Base-by-base conservation (phyloP, 1,284 basidiomycete genomes). In the Pholiota adiposa region DNA sequence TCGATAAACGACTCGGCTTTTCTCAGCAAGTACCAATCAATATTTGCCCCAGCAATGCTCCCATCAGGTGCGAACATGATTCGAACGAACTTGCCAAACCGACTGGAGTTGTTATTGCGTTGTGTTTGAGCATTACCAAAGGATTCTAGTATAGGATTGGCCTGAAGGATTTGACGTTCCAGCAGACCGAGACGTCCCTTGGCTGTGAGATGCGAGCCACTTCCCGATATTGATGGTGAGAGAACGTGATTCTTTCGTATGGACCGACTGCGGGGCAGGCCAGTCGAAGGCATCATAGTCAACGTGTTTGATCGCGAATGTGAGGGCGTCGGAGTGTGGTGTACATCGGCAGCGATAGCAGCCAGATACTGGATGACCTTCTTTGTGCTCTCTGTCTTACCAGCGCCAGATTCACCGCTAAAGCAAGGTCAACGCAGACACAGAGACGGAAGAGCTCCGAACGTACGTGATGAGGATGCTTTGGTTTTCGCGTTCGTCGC, bases 21-120 rank as follows among this genome's bases (percentile, higher is more conserved):
- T 99, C 81, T 99, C 97, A 99, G 79, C 41, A 99, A 81, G 73
- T 99, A 99, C 97, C 97, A 99, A 73, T 99, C 96, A 63, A 99
- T 97, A 71, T 97, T 98, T 40, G 97, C 97, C 1, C 97, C 97
- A 0, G 96, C 94, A 59, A 99, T 99, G 63, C 94, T 94, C 0
- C 97, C 97, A 59, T 94, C 87, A 0, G 93, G 90, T 0, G 94
- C 89, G 74, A 99, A 99, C 70, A 92, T 94, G 67, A 99, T 99
- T 50, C 96, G 85, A 38, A 99, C 94, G 74, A 99, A 99, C 77
- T 99, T 99, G 25, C 96, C 94, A 74, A 98, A 99, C 48, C 97
- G 93, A 84, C 93, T 96, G 7, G 97, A 99, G 72, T 99, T 99
- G 77, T 99, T 98, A 73, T 99, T 99, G 51, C 97, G 83, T 75